A percentile compares a stretch with the other conserved stretches of the same genome.
Evolutionary conservation across 345 rosid species (phyloP).

Genomic region (sweet orange (Citrus sinensis)): DVS_A1.0 CM039163.1:27427501-27428000

Average conservation of each 20-base stretch:
- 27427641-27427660: background rate
- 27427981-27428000: slow-evolving; percentile 19
- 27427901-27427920: slow-evolving; percentile 94
- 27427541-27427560: background rate
- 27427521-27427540: background rate
- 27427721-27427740: background rate
- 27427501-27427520: background rate
- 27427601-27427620: background rate
- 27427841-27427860: background rate
- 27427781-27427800: background rate
- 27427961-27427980: slow-evolving; percentile 49
- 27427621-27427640: background rate
- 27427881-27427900: slow-evolving; percentile 78
- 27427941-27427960: slow-evolving; percentile 85
- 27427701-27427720: background rate
- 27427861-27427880: background rate
- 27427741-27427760: background rate
- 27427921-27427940: slow-evolving; percentile 91
- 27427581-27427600: background rate
- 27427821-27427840: background rate
- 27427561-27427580: background rate
- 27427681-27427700: background rate
- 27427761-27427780: background rate
- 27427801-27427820: background rate
- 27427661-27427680: background rate